phyloP scores from a whole-genome alignment of 2,329 filamentous ascomycete species.

The Nemania diffusa region DNA sequence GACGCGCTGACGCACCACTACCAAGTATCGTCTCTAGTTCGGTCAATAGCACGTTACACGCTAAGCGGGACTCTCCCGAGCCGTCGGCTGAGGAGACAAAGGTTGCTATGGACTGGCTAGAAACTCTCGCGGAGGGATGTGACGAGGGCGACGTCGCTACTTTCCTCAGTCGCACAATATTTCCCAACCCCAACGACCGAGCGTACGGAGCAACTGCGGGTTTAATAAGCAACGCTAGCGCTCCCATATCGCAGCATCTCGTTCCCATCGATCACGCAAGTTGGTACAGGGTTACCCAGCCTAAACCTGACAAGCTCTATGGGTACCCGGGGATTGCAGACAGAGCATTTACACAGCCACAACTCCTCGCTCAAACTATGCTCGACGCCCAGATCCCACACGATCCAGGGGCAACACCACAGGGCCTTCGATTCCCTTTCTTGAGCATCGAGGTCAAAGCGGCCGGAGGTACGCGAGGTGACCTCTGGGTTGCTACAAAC shows the following conservation, averaged over 20 bases:
- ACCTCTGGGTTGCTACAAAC: conserved; percentile 10
- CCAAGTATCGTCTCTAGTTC: not conserved
- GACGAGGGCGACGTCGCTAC: not conserved
- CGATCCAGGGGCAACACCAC: not conserved
- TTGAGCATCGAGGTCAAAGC: not conserved
- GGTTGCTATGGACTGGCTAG: not conserved
- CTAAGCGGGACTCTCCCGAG: not conserved
- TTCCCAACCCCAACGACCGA: not conserved
- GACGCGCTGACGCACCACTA: not conserved
- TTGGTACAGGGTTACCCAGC: not conserved
- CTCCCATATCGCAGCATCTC: not conserved
- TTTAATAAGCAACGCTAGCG: not conserved
- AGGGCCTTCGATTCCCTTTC: conserved; percentile 3
- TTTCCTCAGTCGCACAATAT: not conserved
- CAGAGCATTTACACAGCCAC: not conserved
- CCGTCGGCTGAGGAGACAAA: not conserved
- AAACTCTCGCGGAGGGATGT: not conserved
- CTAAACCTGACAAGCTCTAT: not conserved
- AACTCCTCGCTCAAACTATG: not conserved
- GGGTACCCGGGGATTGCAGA: not conserved
- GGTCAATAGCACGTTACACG: not conserved
- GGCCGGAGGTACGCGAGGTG: not conserved
- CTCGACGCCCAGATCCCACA: not conserved
- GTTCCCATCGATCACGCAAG: not conserved
- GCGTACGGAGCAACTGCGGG: not conserved